Base-by-base conservation (phyloP, 768 basidiomycete genomes). In the Rhizopogon vinicolor region DNA sequence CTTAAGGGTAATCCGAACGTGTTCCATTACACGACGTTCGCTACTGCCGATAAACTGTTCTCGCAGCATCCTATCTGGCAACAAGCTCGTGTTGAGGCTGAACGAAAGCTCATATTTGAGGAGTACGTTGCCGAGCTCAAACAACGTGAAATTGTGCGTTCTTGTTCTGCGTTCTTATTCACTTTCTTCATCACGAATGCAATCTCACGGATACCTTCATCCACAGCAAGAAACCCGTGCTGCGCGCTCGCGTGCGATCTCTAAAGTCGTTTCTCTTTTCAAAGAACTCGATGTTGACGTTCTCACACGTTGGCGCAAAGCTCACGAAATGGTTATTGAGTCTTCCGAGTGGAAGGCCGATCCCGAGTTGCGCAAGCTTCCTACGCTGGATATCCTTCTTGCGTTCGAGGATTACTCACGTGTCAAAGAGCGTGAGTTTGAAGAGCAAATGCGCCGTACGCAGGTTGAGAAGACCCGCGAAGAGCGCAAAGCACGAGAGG, bases 401-500 rank as follows among this genome's bases (percentile, higher is more conserved):
- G 90, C 93, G 0, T 98, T 94, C 62, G 97, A 99, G 68, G 93
- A 95, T 67, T 95, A 95, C 66, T 89, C 91, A 56, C 84, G 89
- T 54, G 85, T 93, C 14, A 82, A 91, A 35, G 93, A 98, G 71
- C 81, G 90, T 52, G 94, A 96, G 66, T 91, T 92, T 60, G 93
- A 96, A 55, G 92, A 95, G 60, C 86, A 91, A 65, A 85, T 85
- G 74, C 78, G 90, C 25, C 80, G 87, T 57, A 72, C 81, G 5
- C 86, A 91, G 59, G 88, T 93, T 10, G 91, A 94, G 65, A 91
- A 91, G 69, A 84, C 85, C 0, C 78, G 94, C 53, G 83, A 79
- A 62, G 93, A 94, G 62, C 78, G 97, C 58, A 96, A 93, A 70
- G 89, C 93, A 0, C 76, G 97, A 33, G 96, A 98, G 62, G 93